phyloP scores from a whole-genome alignment of 768 basidiomycete genomes.

The Boletus subcaerulescens region DNA sequence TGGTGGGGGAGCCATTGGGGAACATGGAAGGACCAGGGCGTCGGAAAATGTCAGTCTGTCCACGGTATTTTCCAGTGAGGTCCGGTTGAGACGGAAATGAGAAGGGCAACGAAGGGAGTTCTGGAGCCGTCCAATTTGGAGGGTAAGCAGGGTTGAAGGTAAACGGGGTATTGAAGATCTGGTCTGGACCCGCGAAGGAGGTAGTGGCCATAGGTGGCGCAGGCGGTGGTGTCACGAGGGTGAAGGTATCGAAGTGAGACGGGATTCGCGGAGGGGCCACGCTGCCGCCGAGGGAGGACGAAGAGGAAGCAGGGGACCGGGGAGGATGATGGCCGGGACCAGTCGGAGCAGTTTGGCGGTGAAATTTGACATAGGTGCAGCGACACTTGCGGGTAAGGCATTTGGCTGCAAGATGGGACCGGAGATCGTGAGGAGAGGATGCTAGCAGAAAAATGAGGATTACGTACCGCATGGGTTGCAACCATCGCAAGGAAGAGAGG shows the following conservation, averaged over 20 bases:
- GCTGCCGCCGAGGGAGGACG: slow-evolving; percentile 22
- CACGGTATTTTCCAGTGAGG: slow-evolving; percentile 45
- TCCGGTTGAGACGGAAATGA: slow-evolving; percentile 33
- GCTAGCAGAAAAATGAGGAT: neutral
- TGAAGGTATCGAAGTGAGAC: slow-evolving; percentile 40
- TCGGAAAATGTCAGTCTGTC: slow-evolving; percentile 44
- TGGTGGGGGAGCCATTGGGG: neutral
- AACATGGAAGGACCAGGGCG: slow-evolving; percentile 25
- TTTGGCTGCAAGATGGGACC: slow-evolving; percentile 49
- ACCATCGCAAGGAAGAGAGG: slow-evolving; percentile 74
- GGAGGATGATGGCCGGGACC: slow-evolving; percentile 63
- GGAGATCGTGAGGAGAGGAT: neutral
- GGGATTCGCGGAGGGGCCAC: slow-evolving; percentile 24
- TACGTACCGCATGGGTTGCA: slow-evolving; percentile 72
- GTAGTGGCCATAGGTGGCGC: slow-evolving; percentile 28
- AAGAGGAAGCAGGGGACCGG: slow-evolving; percentile 34
- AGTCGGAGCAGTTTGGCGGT: slow-evolving; percentile 74
- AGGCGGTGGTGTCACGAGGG: slow-evolving; percentile 38
- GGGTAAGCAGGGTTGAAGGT: slow-evolving; percentile 25
- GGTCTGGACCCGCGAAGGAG: slow-evolving; percentile 21
- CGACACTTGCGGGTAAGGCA: slow-evolving; percentile 66
- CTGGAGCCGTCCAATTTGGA: slow-evolving; percentile 15
- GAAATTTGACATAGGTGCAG: slow-evolving; percentile 81
- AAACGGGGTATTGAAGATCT: slow-evolving; percentile 33
- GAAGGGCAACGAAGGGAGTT: slow-evolving; percentile 21